Evolutionary conservation across 1,139 yeast species (phyloP).

Genomic region (Yamadazyma atmosphaerica): DNA sequence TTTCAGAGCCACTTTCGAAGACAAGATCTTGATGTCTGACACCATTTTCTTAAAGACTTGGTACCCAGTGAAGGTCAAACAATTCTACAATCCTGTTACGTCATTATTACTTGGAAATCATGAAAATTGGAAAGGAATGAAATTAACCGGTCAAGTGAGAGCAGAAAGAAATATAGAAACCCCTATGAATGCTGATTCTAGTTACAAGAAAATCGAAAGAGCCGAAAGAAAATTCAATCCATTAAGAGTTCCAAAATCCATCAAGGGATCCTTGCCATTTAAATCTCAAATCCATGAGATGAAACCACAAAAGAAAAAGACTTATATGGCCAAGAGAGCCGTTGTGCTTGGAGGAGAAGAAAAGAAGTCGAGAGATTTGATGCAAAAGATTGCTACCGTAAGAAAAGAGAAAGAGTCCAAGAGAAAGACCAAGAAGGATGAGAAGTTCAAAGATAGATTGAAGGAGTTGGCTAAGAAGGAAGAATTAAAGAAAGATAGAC

Average conservation of each 20-base stretch:
- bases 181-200: slow-evolving; percentile 67
- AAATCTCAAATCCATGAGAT: slow-evolving; percentile 84
- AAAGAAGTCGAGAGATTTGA: slow-evolving; percentile 86
- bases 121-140: slow-evolving; percentile 93
- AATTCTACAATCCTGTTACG: slow-evolving; percentile 94
- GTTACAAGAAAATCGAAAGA: slow-evolving; percentile 80
- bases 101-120: slow-evolving; percentile 77
- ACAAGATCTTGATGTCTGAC: slow-evolving; percentile 87
- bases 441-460: slow-evolving; percentile 71
- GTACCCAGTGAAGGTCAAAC: slow-evolving; percentile 91
- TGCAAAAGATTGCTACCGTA: slow-evolving; percentile 83
- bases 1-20: slow-evolving; percentile 97
- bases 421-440: slow-evolving; percentile 72
- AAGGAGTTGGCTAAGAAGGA: slow-evolving; percentile 75
- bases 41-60: slow-evolving; percentile 89
- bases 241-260: slow-evolving; percentile 75
- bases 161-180: slow-evolving; percentile 70
- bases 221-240: slow-evolving; percentile 85
- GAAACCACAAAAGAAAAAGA: slow-evolving; percentile 83
- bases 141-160: slow-evolving; percentile 90
- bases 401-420: slow-evolving; percentile 84
- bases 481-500: slow-evolving; percentile 70
- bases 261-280: slow-evolving; percentile 82
- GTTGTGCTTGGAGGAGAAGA: slow-evolving; percentile 92
- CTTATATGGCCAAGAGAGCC: slow-evolving; percentile 89